These are phyloP conservation scores for Paxillus rubicundulus DNA, from an alignment of 768 basidiomycete genomes.

Conservation along the genomic window DNA sequence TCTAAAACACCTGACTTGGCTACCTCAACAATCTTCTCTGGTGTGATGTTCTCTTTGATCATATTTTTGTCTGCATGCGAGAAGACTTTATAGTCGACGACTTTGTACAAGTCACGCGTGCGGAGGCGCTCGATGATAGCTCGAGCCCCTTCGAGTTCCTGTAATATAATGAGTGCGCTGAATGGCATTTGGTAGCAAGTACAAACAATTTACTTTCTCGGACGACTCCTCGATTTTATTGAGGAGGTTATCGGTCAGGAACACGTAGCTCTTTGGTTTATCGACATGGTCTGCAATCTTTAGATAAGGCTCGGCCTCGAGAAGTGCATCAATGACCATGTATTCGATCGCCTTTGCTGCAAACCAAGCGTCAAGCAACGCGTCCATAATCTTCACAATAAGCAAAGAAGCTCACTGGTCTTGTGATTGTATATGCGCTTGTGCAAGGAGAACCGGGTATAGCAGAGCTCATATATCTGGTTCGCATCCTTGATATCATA, in stretches of 20 bases:
- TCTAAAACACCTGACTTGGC: slow-evolving; percentile 30
- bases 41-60: slow-evolving; percentile 33
- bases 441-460: slow-evolving; percentile 75
- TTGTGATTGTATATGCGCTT: slow-evolving; percentile 84
- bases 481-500: slow-evolving; percentile 82
- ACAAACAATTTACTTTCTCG: slow-evolving; percentile 18
- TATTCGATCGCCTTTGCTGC: slow-evolving; percentile 75
- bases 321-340: slow-evolving; percentile 82
- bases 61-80: slow-evolving; percentile 28
- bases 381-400: no score
- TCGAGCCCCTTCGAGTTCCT: slow-evolving; percentile 62
- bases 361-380: neutral
- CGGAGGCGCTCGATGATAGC: slow-evolving; percentile 61
- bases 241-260: slow-evolving; percentile 69
- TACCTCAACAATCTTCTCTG: slow-evolving; percentile 43
- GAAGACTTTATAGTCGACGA: slow-evolving; percentile 64
- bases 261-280: slow-evolving; percentile 57
- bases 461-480: slow-evolving; percentile 70
- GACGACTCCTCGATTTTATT: slow-evolving; percentile 53
- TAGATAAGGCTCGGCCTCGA: slow-evolving; percentile 62
- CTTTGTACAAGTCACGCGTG: slow-evolving; percentile 63
- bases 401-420: slow-evolving; percentile 15
- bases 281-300: slow-evolving; percentile 56
- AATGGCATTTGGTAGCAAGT: no score
- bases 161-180: neutral